Evolutionary conservation across 169 alveolate species (phyloP), one percentile per base, ranked within the genome.

Genomic region (Plasmodium ovale): DNA sequence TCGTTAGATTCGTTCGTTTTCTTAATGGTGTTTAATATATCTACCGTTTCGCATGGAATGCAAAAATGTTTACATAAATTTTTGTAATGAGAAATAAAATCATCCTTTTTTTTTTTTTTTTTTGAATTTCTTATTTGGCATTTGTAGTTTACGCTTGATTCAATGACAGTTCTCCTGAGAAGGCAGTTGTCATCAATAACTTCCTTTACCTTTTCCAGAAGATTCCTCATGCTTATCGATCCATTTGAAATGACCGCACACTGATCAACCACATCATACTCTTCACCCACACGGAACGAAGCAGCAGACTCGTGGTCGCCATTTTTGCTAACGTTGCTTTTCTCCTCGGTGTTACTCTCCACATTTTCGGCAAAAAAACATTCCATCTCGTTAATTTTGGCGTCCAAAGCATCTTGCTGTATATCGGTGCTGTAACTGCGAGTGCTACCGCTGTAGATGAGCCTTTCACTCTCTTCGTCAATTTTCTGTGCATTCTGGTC

Each of bases 1-100:
- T 42, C 31, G 29, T 65, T 74, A 21, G 16, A 10, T 60, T 31
- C n/a, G 10, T 58, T 56, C 14, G 29, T 35, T 31, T 74, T 74
- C n/a, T 62, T 37, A n/a, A 74, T 37, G 7, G 42, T 65, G 25
- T 74, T 31, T 16, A 74, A 65, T 12, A 59, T 60, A 31, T 53
- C 59, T 31, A 74, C 16, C 3, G 88, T 74, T 42, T 74, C 88
- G 44, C 60, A 60, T 12, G 88, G 88, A 60, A 74, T 74, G 37
- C 88, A 74, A 1, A 74, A 74, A 60, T 44, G 58, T 74, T 39
- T 74, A 74, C 37, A 74, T 74, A 74, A 74, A 42, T 74, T 74
- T 27, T 53, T 60, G 47, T 74, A 74, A 42, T 74, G 67, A 14
- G 33, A 33, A 27, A 74, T 59, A 16, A 23, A 14, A 51, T 74